These are phyloP conservation scores for Leucocoprinus sp. DNA, from an alignment of 768 basidiomycete species.

Conservation along the genomic window DNA sequence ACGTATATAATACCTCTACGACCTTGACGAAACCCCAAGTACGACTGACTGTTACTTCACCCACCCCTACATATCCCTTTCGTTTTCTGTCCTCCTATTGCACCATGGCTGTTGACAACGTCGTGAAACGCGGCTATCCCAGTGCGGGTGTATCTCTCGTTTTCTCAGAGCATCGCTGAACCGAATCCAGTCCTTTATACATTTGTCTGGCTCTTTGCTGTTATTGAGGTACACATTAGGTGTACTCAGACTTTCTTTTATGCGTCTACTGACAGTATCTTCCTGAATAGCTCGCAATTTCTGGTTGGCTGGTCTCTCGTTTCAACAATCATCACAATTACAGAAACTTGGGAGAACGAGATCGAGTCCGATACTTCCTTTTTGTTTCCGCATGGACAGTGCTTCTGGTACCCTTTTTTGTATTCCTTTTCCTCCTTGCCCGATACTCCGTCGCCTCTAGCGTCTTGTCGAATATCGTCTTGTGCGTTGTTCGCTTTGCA, in stretches of 20 bases:
- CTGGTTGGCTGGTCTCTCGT: slow-evolving; percentile 61
- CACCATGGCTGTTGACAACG: slow-evolving; percentile 8
- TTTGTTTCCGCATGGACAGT: slow-evolving; percentile 73
- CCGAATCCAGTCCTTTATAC: background rate
- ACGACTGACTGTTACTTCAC: background rate
- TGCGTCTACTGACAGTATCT: background rate
- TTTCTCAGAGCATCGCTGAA: background rate
- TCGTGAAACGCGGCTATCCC: slow-evolving; percentile 10
- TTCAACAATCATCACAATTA: slow-evolving; percentile 53
- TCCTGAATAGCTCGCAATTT: slow-evolving; percentile 46
- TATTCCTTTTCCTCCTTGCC: slow-evolving; percentile 45
- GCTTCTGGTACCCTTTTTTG: slow-evolving; percentile 40
- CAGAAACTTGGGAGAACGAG: slow-evolving; percentile 38
- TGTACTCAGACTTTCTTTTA: background rate
- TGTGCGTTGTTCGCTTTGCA: slow-evolving; percentile 35
- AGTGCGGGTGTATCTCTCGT: slow-evolving; percentile 1
- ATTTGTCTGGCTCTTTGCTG: background rate
- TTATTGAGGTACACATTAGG: background rate
- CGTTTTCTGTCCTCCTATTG: too few species aligned
- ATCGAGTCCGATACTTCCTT: slow-evolving; percentile 58
- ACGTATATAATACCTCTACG: slow-evolving; percentile 2
- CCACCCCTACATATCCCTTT: background rate
- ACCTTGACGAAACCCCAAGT: background rate
- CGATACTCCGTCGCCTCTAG: slow-evolving; percentile 48
- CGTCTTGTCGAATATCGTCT: slow-evolving; percentile 53